Percentiles rank a stretch among this genome's conserved stretches.
These are phyloP conservation scores for Gracilaria caudata DNA, from an alignment of 23 red algal genomes.

Conservation along the genomic window DNA sequence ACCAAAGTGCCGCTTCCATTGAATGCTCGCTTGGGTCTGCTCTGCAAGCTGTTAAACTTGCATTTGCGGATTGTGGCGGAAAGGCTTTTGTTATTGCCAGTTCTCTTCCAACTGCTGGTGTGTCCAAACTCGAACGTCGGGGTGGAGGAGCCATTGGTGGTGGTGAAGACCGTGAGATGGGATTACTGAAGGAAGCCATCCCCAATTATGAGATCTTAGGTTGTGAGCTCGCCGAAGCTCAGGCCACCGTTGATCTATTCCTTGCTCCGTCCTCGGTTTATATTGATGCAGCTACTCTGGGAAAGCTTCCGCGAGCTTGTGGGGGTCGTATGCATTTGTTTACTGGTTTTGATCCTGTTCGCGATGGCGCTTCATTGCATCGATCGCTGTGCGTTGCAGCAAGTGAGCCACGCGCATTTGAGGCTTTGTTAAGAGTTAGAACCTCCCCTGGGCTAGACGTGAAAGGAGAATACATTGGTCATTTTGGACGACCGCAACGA, in stretches of 20 bases:
- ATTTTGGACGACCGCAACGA: conserved; percentile 80
- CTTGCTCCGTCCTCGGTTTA: conserved; percentile 80
- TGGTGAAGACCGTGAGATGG: conserved; percentile 90
- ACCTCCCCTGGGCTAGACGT: conserved; percentile 79
- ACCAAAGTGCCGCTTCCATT: conserved; percentile 8
- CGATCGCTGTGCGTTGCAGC: conserved; percentile 71
- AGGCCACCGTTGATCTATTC: conserved; percentile 88
- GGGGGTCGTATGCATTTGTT: conserved; percentile 87
- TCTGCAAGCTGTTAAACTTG: conserved; percentile 55
- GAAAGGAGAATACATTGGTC: conserved; percentile 79
- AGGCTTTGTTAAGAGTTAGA: conserved; percentile 84
- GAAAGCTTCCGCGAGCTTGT: conserved; percentile 71
- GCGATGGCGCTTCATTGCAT: conserved; percentile 72
- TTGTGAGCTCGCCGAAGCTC: conserved; percentile 79
- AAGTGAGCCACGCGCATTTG: conserved; percentile 81
- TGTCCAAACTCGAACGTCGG: conserved; percentile 71
- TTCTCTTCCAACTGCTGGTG: conserved; percentile 69
- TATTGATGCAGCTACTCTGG: conserved; percentile 86
- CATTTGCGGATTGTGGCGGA: conserved; percentile 61
- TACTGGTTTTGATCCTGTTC: conserved; percentile 62
- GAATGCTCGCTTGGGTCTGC: conserved; percentile 70
- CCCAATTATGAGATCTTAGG: conserved; percentile 86
- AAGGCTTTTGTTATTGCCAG: conserved; percentile 78
- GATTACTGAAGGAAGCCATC: conserved; percentile 74
- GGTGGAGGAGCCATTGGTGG: conserved; percentile 70